Evolutionary conservation across 176 grass and related monocot genomes (phyloP).

Genomic region (Thinopyrum elongatum): DNA sequence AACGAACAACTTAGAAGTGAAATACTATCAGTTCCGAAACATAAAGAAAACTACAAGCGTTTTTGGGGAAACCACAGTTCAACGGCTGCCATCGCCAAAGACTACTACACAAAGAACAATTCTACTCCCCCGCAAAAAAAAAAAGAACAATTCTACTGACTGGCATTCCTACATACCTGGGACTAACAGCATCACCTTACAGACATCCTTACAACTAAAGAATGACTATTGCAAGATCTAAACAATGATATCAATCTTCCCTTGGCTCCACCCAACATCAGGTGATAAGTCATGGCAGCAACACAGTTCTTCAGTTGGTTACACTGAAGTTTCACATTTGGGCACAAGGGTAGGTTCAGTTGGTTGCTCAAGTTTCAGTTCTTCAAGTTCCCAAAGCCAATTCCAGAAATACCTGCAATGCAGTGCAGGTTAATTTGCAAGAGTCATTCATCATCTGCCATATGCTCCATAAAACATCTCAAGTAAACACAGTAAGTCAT

Average conservation of each 20-base stretch:
- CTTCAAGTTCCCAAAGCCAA: neutral
- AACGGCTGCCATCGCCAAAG: neutral
- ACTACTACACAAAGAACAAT: neutral
- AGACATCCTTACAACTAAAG: neutral
- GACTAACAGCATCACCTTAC: neutral
- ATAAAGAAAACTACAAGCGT: too few species aligned
- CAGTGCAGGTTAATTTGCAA: constrained; percentile 13
- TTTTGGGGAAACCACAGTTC: too few species aligned
- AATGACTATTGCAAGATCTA: neutral
- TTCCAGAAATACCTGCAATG: constrained; percentile 5
- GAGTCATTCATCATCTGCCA: neutral
- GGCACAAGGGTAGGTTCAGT: neutral
- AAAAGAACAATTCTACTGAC: too few species aligned
- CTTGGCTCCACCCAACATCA: neutral
- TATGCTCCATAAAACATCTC: neutral
- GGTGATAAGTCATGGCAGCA: neutral
- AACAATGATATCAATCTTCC: neutral
- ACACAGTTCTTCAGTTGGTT: neutral
- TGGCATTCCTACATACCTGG: neutral
- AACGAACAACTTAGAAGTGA: neutral
- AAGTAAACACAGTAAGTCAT: neutral
- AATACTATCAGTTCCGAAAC: neutral
- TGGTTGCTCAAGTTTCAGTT: neutral
- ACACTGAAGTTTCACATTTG: neutral
- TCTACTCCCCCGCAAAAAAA: too few species aligned